Evolutionary conservation across 495 filamentous ascomycete genomes (phyloP), one percentile per base, ranked within the genome.

Genomic region (Penicillium crystallinum): DNA sequence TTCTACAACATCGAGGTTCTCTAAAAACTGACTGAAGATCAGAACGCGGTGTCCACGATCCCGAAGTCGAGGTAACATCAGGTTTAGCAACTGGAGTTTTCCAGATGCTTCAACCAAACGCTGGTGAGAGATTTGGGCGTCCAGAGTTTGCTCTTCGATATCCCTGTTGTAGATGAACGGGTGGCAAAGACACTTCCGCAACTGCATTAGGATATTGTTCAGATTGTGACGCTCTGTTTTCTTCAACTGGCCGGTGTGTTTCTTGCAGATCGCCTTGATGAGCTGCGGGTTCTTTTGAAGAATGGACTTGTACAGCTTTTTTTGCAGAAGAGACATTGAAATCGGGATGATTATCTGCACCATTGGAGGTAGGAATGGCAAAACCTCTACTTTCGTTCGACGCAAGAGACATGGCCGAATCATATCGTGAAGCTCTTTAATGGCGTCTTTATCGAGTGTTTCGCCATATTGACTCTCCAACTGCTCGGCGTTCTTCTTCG

Each of bases 21-120:
- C 82, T 5, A 99, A 72, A 52, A 97, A 97, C 63, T 97, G 95
- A 66, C 90, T 96, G 73, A 99, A 99, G 21, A 99, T 88, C 17
- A 99, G 71, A 5, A 96, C 91, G 17, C 93, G 79, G 66, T 99
- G 91, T 1, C 92, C 92, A n/a, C 88, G 80, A 59, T 88, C 85
- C 48, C 84, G 82, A 1, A 99, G 77, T 68, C 90, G 95, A 5
- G 95, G 93, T 2, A 99, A 78, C 83, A 99, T 89, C 21, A 95
- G 67, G 46, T 92, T 85, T 9, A 99, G 73, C 2, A 97, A 72
- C 56, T 89, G 79, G 14, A 99, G 82, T 65, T 99, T 99, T 4
- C 88, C 84, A 5, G 90, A 91, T 2, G 93, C 93, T 61, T 95
- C 90, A 5, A 99, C 80, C 17, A 99, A 76, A 53, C 92, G 95